Conservation (phyloP, 352 stramenopile species). For the Phytophthora quininea region DNA sequence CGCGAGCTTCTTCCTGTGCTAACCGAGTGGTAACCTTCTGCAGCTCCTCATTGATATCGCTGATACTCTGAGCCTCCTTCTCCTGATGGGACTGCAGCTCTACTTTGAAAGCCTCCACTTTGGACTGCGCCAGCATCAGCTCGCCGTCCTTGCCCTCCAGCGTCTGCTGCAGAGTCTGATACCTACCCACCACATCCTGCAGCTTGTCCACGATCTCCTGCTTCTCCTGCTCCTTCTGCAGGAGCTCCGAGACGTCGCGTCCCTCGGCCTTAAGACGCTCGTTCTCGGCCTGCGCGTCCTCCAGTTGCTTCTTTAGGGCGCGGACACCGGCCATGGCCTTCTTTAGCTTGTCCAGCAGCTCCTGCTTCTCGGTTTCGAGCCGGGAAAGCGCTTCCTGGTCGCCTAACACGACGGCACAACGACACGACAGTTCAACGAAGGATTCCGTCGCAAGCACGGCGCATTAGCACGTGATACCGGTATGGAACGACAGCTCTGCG, state of each 20-base stretch:
- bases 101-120: conserved; percentile 61
- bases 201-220: conserved; percentile 54
- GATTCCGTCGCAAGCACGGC: not conserved
- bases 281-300: conserved; percentile 67
- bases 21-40: conserved; percentile 32
- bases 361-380: conserved; percentile 69
- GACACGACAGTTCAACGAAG: conserved; percentile 13
- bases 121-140: conserved; percentile 48
- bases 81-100: conserved; percentile 47
- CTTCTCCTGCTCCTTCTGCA: conserved; percentile 53
- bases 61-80: conserved; percentile 36
- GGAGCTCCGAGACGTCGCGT: conserved; percentile 27
- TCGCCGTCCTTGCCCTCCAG: conserved; percentile 59
- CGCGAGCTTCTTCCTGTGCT: conserved; percentile 52
- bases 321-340: conserved; percentile 69
- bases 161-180: conserved; percentile 57
- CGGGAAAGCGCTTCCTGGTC: conserved; percentile 32
- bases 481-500: not conserved
- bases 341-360: conserved; percentile 84
- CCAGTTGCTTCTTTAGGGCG: conserved; percentile 75
- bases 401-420: conserved; percentile 17
- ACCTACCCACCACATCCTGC: conserved; percentile 52
- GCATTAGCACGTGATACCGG: not conserved
- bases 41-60: conserved; percentile 37
- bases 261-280: conserved; percentile 36